phyloP scores from a whole-genome alignment of 345 rosid species.

The Draba incana region DNA sequence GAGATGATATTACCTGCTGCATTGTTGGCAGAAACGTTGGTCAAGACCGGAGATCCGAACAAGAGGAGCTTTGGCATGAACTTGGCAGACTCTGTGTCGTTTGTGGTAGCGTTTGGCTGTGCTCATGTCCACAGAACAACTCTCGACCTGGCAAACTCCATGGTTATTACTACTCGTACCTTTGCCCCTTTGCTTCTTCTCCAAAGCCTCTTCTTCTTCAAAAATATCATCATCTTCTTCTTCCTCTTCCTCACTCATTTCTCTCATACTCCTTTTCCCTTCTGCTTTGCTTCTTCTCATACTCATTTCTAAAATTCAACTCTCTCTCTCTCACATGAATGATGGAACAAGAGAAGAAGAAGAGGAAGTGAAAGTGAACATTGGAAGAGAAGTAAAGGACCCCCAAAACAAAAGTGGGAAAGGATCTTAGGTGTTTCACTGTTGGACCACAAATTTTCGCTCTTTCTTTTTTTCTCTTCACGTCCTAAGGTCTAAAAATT shows the following conservation, averaged over 20 bases:
- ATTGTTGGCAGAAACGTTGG: conserved; percentile 98
- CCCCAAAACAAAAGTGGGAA: conserved; percentile 37
- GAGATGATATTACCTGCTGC: conserved; percentile 71
- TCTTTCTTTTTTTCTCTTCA: conserved; percentile 13
- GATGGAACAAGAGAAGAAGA: conserved; percentile 29
- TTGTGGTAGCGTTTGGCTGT: conserved; percentile 73
- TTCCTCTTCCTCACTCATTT: conserved; percentile 66
- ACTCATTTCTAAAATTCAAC: conserved; percentile 32
- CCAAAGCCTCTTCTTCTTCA: conserved; percentile 46
- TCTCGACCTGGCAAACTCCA: conserved; percentile 67
- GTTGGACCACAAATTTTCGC: conserved; percentile 42
- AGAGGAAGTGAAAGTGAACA: conserved; percentile 34
- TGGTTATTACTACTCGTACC: conserved; percentile 32
- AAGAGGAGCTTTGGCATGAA: conserved; percentile 72
- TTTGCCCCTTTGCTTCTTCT: conserved; percentile 56
- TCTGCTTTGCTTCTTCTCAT: conserved; percentile 63
- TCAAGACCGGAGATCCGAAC: conserved; percentile 62
- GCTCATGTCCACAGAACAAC: conserved; percentile 63
- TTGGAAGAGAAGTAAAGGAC: conserved; percentile 26
- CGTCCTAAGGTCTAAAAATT: conserved; percentile 8
- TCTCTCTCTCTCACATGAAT: conserved; percentile 31
- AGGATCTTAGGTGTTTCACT: conserved; percentile 36
- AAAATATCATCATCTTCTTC: conserved; percentile 39
- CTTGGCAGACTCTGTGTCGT: conserved; percentile 90
- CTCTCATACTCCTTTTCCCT: conserved; percentile 64